A percentile compares a stretch with the other conserved stretches of the same genome.
Conservation (phyloP, 2,329 filamentous ascomycete species). For the Hyphodiscus sp. region DNA sequence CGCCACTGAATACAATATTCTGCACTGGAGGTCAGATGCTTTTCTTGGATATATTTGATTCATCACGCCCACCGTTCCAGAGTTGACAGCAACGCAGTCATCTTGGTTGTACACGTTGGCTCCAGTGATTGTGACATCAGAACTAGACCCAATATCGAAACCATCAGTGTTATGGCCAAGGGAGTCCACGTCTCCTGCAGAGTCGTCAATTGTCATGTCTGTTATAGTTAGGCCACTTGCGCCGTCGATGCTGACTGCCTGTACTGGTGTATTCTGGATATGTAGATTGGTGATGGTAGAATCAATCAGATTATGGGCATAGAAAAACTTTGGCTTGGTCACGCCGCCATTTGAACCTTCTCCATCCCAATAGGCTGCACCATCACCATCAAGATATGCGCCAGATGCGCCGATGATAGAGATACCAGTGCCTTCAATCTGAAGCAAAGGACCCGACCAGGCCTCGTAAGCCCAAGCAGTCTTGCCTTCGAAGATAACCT, state of each 20-base stretch:
- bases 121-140: slow-evolving; percentile 42
- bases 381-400: slow-evolving; percentile 45
- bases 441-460: slow-evolving; percentile 59
- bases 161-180: slow-evolving; percentile 48
- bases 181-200: slow-evolving; percentile 40
- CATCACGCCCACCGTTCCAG: no score
- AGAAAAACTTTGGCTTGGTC: slow-evolving; percentile 61
- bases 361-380: slow-evolving; percentile 47
- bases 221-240: slow-evolving; percentile 39
- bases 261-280: slow-evolving; percentile 49
- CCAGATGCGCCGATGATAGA: slow-evolving; percentile 20
- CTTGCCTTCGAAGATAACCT: slow-evolving; percentile 55
- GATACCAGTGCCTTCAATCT: slow-evolving; percentile 22
- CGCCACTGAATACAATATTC: slow-evolving; percentile 26
- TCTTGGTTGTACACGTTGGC: slow-evolving; percentile 52
- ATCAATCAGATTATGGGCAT: slow-evolving; percentile 42
- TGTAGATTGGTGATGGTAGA: slow-evolving; percentile 44
- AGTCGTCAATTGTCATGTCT: slow-evolving; percentile 50
- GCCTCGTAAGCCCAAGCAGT: slow-evolving; percentile 63
- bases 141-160: slow-evolving; percentile 43
- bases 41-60: no score
- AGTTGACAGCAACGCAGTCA: slow-evolving; percentile 54
- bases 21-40: no score
- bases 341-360: slow-evolving; percentile 52
- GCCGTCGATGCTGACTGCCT: slow-evolving; percentile 42